A percentile compares a stretch with the other conserved stretches of the same genome.
phyloP scores from a whole-genome alignment of 2,329 filamentous ascomycete genomes.

The Fusarium sp. region DNA sequence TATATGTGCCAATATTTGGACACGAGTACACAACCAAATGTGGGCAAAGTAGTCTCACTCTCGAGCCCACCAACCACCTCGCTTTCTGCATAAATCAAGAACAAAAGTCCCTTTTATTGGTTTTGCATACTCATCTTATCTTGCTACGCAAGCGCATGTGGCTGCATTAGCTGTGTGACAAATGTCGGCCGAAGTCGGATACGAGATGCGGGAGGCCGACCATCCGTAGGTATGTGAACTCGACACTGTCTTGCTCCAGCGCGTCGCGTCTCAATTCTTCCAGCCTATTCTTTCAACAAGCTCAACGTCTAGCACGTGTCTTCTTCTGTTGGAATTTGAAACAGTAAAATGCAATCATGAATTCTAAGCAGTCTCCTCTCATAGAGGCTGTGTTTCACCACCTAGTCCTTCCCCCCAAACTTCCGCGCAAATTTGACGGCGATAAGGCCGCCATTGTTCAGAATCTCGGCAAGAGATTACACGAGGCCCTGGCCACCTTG shows the following conservation, averaged over 20 bases:
- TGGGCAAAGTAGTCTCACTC: background rate
- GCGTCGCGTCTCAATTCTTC: background rate
- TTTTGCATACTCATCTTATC: background rate
- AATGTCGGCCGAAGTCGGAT: background rate
- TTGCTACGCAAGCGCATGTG: background rate
- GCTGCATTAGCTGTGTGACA: background rate
- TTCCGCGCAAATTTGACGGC: conserved; percentile 18
- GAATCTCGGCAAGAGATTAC: conserved; percentile 21
- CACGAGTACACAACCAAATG: background rate
- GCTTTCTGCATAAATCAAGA: background rate
- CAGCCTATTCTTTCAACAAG: background rate
- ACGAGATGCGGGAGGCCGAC: background rate
- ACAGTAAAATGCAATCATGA: background rate
- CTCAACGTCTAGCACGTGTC: background rate
- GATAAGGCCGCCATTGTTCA: background rate
- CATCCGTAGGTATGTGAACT: background rate
- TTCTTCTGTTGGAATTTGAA: background rate
- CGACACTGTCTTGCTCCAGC: background rate
- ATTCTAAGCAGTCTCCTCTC: background rate
- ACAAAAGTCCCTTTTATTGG: background rate
- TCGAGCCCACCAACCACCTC: background rate
- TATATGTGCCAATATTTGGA: background rate
- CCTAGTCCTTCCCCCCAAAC: conserved; percentile 37
- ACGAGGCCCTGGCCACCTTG: conserved; percentile 5
- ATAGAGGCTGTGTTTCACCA: conserved; percentile 36